Base-by-base conservation (phyloP, 257 asterid genomes). In the Voacanga thouarsii region DNA sequence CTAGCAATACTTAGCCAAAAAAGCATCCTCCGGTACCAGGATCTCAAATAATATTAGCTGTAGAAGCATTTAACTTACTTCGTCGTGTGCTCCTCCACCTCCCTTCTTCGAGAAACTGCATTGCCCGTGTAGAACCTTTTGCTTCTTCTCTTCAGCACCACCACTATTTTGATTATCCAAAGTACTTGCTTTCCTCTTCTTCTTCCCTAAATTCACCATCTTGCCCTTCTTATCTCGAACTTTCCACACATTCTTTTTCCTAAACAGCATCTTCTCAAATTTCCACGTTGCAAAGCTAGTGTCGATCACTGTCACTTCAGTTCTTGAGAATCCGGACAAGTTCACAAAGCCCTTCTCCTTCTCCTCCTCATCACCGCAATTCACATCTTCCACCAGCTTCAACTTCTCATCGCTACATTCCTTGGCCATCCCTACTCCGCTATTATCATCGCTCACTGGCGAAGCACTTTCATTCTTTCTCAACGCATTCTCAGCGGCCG, bases 181-280 rank as follows among this genome's bases (percentile, higher is more conserved):
- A 12, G 44, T 75, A 74, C 72, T 68, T 66, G 59, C 19, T 80
- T 87, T 90, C 83, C 93, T 87, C 86, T 84, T 90, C 85, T 83
- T 88, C 70, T 79, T 85, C 60, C 86, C 84, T 74, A 77, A 49
- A 72, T 66, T 71, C 69, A 73, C 77, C 55, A 76, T 68, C 77
- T 83, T 87, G 28, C 87, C 86, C 81, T 86, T 89, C 85, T 80
- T 92, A 74, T 92, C 97, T 49, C 93, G 85, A 83, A 88, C 96
- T 82, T 87, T 91, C 98, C 99, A 95, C 65, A 89, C 89, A 82
- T 87, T 91, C 82, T 88, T 90, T 88, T 88, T 92, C 91, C 98
- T 86, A 79, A 78, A 89, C 85, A 95, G 77, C 81, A 95, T 65
- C 83, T 92, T 94, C 83, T 95, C 99, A 49, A 89, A 92, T 72